Evolutionary conservation across 768 basidiomycete species (phyloP).

Genomic region (Lactarius sanguifluus): DNA sequence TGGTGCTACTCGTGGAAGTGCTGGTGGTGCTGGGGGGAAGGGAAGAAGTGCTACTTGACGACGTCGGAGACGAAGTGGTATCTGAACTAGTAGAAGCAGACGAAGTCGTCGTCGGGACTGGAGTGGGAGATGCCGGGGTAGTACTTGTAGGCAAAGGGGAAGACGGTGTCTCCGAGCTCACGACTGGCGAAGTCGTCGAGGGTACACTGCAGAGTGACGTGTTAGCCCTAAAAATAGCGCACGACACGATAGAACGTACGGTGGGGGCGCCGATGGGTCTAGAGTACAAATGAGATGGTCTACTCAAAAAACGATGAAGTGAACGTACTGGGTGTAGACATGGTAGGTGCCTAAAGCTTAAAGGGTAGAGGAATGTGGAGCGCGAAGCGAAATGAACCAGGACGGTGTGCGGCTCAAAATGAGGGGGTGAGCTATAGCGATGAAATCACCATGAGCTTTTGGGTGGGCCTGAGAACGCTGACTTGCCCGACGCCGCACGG

Average conservation of each 20-base stretch:
- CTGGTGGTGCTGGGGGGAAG: conserved; percentile 10
- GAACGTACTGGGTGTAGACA: conserved; percentile 20
- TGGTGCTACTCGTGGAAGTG: conserved; percentile 1
- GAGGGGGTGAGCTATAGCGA: conserved; percentile 5
- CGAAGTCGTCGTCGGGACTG: conserved; percentile 8
- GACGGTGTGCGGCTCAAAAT: neutral
- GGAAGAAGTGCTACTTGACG: conserved; percentile 9
- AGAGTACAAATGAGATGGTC: neutral
- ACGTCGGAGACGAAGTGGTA: neutral
- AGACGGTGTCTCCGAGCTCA: conserved; percentile 7
- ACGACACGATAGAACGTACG: conserved; percentile 11
- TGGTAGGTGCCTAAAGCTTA: neutral
- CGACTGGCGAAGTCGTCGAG: neutral
- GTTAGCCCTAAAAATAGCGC: conserved; percentile 2
- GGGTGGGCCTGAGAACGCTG: neutral
- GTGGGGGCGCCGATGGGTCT: rapidly evolving
- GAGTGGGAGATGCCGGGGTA: conserved; percentile 3
- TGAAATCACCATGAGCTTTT: conserved; percentile 12
- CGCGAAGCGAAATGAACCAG: conserved; percentile 10
- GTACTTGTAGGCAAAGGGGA: conserved; percentile 13
- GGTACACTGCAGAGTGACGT: neutral
- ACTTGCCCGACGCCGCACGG: conserved; percentile 9
- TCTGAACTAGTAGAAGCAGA: neutral
- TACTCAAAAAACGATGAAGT: neutral
- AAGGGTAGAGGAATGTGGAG: conserved; percentile 18